These are phyloP conservation scores for Galeopsis tetrahit DNA, from an alignment of 257 asterid genomes.

Conservation along the genomic window DNA sequence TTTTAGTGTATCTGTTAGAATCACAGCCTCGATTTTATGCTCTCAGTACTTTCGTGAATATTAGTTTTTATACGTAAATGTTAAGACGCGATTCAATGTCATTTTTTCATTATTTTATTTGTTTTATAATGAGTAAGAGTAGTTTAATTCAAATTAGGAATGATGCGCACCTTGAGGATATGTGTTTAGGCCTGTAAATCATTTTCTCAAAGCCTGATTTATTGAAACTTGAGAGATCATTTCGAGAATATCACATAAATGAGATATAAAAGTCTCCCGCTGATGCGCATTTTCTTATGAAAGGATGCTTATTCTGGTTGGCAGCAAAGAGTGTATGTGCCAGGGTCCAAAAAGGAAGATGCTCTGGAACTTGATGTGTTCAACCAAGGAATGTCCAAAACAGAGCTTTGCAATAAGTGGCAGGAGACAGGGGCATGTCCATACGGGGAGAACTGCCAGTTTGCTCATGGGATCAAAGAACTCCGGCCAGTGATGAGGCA, in stretches of 20 bases:
- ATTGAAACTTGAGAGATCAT: neutral
- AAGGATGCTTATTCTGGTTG: conserved; percentile 15
- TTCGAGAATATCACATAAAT: neutral
- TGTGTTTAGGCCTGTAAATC: neutral
- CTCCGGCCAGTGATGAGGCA: conserved; percentile 82
- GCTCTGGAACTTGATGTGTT: conserved; percentile 65
- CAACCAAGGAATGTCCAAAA: conserved; percentile 79
- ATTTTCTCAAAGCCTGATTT: neutral
- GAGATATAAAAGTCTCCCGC: neutral
- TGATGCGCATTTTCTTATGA: conserved; percentile 7
- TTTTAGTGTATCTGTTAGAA: neutral
- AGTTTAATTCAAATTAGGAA: neutral
- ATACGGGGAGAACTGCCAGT: conserved; percentile 70
- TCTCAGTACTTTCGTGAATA: neutral
- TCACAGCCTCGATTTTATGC: neutral
- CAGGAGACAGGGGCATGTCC: conserved; percentile 81
- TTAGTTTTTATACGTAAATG: neutral
- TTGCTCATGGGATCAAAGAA: conserved; percentile 81
- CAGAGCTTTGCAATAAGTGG: conserved; percentile 93
- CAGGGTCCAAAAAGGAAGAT: conserved; percentile 57
- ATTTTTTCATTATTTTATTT: neutral
- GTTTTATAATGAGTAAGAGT: neutral
- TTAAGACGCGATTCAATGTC: neutral
- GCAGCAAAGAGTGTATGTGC: conserved; percentile 65
- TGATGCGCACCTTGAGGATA: neutral